A percentile compares a stretch with the other conserved stretches of the same genome.
Evolutionary conservation across 1,284 basidiomycete species (phyloP).

Genomic region (Tranzscheliella williamsii): DNA sequence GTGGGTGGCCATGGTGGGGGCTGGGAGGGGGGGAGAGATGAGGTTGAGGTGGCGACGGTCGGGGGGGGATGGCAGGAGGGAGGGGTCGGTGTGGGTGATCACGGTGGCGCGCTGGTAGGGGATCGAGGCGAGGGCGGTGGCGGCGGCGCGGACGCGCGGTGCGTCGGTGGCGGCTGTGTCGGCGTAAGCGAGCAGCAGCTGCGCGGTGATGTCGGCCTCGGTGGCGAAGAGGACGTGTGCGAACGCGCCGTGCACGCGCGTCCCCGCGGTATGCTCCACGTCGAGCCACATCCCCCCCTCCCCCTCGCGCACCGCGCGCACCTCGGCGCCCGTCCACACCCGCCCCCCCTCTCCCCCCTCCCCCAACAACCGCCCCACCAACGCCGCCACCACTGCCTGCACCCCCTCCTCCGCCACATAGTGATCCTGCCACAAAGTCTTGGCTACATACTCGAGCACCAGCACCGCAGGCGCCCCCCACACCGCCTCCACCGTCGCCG

Average conservation of each 20-base stretch:
- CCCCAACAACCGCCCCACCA: too few relatives aligned
- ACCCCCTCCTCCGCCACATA: conserved; percentile 56
- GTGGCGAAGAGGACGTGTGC: conserved; percentile 57
- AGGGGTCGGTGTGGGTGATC: conserved; percentile 44
- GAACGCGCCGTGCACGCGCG: conserved; percentile 28
- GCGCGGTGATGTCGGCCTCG: conserved; percentile 51
- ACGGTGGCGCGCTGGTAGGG: conserved; percentile 37
- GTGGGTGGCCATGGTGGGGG: conserved; percentile 55
- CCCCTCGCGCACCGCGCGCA: conserved; percentile 1
- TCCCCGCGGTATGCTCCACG: conserved; percentile 7
- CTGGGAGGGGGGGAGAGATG: too few relatives aligned
- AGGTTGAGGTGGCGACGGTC: not conserved
- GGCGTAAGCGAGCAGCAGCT: conserved; percentile 26
- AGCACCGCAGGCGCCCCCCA: conserved; percentile 46
- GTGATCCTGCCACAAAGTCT: conserved; percentile 50
- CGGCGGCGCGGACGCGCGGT: not conserved
- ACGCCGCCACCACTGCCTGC: conserved; percentile 34
- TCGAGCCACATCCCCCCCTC: conserved; percentile 6
- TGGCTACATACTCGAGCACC: conserved; percentile 55
- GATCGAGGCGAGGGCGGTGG: not conserved
- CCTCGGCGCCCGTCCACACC: conserved; percentile 18
- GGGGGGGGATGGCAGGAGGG: conserved; percentile 17
- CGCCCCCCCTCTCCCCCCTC: too few relatives aligned
- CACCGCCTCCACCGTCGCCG: conserved; percentile 27
- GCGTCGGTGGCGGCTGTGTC: not conserved